Evolutionary conservation across 1,284 basidiomycete genomes (phyloP).

Genomic region (Ceratobasidium theobromae): DNA sequence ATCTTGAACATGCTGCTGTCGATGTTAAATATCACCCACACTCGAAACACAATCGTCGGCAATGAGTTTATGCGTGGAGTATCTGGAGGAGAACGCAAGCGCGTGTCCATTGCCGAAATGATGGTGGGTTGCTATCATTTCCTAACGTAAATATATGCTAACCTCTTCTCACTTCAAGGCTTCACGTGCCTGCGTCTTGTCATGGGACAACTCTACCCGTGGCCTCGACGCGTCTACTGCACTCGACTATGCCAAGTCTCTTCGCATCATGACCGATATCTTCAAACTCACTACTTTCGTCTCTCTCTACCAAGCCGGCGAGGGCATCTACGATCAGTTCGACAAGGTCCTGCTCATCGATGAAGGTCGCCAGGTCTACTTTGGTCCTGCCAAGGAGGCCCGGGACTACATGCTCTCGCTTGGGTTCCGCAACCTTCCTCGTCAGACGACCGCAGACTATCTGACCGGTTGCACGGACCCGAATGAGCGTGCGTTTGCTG

Average conservation of each 20-base stretch:
- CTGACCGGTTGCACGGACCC: constrained; percentile 48
- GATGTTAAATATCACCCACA: constrained; percentile 72
- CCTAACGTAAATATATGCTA: no score
- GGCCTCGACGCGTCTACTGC: constrained; percentile 5
- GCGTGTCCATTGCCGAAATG: constrained; percentile 74
- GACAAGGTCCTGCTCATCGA: constrained; percentile 54
- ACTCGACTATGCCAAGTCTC: constrained; percentile 48
- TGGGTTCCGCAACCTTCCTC: constrained; percentile 46
- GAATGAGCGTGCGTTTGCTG: constrained; percentile 58
- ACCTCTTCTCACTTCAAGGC: neutral
- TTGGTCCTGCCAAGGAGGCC: constrained; percentile 52
- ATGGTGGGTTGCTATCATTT: no score
- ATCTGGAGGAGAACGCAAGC: constrained; percentile 64
- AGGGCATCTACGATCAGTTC: constrained; percentile 41
- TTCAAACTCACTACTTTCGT: constrained; percentile 44
- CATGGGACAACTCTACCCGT: constrained; percentile 62
- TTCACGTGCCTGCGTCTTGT: constrained; percentile 55
- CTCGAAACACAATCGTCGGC: constrained; percentile 74
- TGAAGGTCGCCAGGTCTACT: constrained; percentile 55
- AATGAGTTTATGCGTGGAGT: constrained; percentile 74
- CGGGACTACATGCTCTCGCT: constrained; percentile 52
- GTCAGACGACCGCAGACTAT: constrained; percentile 53
- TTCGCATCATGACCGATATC: constrained; percentile 44
- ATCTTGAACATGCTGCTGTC: constrained; percentile 60
- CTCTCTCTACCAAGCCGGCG: constrained; percentile 50